Percentiles rank a stretch among this genome's conserved stretches.
These are phyloP conservation scores for Lactarius hatsudake DNA, from an alignment of 768 basidiomycete species.

Conservation along the genomic window DNA sequence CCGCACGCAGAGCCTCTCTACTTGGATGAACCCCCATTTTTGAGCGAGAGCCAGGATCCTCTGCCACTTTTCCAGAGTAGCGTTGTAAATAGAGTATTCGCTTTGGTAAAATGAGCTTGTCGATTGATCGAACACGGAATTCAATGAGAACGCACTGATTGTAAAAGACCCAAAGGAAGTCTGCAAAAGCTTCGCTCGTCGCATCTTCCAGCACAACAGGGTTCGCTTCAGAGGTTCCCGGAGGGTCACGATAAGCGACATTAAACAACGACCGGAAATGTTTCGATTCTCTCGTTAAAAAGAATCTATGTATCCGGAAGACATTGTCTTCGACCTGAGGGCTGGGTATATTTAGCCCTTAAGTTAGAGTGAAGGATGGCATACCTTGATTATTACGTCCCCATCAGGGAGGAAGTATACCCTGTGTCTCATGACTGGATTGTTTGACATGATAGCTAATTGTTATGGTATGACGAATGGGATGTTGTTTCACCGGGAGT, in stretches of 20 bases:
- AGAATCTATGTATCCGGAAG: constrained; percentile 59
- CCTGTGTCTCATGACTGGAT: rapidly evolving
- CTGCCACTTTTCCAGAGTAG: constrained; percentile 50
- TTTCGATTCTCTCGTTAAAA: constrained; percentile 59
- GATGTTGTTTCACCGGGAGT: background rate
- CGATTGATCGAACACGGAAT: constrained; percentile 33
- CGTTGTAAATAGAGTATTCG: constrained; percentile 53
- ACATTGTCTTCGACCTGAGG: constrained; percentile 53
- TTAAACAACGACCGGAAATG: constrained; percentile 39
- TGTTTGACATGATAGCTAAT: too few species aligned
- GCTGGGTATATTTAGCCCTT: background rate
- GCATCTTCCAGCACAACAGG: constrained; percentile 33
- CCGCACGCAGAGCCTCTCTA: constrained; percentile 49
- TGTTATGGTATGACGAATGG: background rate
- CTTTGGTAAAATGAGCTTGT: constrained; percentile 34
- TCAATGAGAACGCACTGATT: constrained; percentile 32
- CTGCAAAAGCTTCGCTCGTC: constrained; percentile 29
- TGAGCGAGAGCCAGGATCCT: constrained; percentile 52
- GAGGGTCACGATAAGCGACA: constrained; percentile 29
- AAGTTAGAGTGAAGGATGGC: background rate
- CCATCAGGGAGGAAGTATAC: background rate
- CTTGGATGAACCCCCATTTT: constrained; percentile 53
- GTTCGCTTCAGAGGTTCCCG: constrained; percentile 33
- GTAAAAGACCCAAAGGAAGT: constrained; percentile 36
- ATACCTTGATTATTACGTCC: background rate